Conservation (phyloP, 116 monocot genomes). For the Zostera marina region DNA sequence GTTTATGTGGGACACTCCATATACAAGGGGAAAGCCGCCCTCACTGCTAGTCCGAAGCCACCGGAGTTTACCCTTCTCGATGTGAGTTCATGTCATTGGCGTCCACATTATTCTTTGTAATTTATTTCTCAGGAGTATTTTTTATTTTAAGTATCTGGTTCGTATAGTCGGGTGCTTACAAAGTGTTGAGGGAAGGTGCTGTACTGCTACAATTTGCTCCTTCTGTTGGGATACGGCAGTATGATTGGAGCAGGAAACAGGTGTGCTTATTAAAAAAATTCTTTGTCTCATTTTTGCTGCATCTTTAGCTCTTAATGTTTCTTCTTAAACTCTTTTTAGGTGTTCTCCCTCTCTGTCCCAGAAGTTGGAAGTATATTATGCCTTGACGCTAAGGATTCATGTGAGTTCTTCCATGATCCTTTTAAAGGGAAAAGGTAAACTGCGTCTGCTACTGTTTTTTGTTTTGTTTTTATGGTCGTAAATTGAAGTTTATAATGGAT, state of each 20-base stretch:
- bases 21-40: slow-evolving; percentile 92
- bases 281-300: too few species aligned
- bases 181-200: slow-evolving; percentile 69
- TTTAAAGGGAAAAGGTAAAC: slow-evolving; percentile 73
- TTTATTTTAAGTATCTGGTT: background rate
- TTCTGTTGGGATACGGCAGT: slow-evolving; percentile 51
- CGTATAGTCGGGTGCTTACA: slow-evolving; percentile 22
- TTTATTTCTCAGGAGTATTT: background rate
- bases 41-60: slow-evolving; percentile 51
- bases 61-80: slow-evolving; percentile 77
- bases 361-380: slow-evolving; percentile 79
- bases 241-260: slow-evolving; percentile 92
- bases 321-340: slow-evolving; percentile 14
- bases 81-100: slow-evolving; percentile 14
- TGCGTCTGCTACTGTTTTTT: background rate
- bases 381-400: slow-evolving; percentile 72
- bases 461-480: background rate
- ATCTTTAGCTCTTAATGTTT: background rate
- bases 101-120: background rate
- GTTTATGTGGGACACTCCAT: slow-evolving; percentile 75
- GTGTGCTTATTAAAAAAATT: slow-evolving; percentile 11
- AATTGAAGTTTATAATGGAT: background rate
- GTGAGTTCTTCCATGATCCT: slow-evolving; percentile 92
- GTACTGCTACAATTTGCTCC: slow-evolving; percentile 84
- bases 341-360: slow-evolving; percentile 66